A percentile compares a stretch with the other conserved stretches of the same genome.
These are phyloP conservation scores for Blastobotrys parvus DNA, from an alignment of 805 yeast species.

Conservation along the genomic window DNA sequence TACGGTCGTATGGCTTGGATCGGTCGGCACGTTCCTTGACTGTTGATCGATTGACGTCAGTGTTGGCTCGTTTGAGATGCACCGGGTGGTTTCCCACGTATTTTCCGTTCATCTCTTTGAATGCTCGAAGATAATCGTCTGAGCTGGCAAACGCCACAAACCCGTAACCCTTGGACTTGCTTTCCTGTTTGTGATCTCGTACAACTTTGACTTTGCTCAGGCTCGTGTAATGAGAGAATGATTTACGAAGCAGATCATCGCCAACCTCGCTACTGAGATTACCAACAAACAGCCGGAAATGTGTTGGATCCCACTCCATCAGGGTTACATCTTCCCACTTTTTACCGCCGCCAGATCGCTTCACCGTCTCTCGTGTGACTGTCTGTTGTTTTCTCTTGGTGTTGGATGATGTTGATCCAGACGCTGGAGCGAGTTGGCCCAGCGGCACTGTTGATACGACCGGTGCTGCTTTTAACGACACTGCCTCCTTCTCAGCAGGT, in stretches of 20 bases:
- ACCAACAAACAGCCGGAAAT: constrained; percentile 68
- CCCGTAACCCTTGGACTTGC: constrained; percentile 58
- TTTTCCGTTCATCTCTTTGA: constrained; percentile 68
- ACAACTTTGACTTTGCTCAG: constrained; percentile 56
- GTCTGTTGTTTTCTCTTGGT: neutral
- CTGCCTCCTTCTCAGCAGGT: neutral
- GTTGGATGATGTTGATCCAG: constrained; percentile 1
- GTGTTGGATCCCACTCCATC: constrained; percentile 60
- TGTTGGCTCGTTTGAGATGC: constrained; percentile 52
- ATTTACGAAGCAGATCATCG: constrained; percentile 44
- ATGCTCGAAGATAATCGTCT: constrained; percentile 61
- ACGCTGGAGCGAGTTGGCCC: constrained; percentile 9
- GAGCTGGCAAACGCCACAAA: constrained; percentile 61
- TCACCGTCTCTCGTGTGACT: constrained; percentile 28
- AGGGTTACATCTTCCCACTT: constrained; percentile 41
- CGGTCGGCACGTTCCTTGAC: constrained; percentile 1
- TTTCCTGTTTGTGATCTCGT: constrained; percentile 34
- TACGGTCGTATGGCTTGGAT: neutral
- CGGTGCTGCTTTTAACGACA: constrained; percentile 2
- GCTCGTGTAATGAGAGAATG: constrained; percentile 47
- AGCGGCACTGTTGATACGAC: constrained; percentile 4
- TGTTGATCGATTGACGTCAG: constrained; percentile 14
- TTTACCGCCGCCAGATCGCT: constrained; percentile 39
- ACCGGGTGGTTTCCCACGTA: constrained; percentile 70
- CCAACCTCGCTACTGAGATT: constrained; percentile 61